Evolutionary conservation across 176 grass and related monocot species (phyloP).

Genomic region (Pharus latifolius): DNA sequence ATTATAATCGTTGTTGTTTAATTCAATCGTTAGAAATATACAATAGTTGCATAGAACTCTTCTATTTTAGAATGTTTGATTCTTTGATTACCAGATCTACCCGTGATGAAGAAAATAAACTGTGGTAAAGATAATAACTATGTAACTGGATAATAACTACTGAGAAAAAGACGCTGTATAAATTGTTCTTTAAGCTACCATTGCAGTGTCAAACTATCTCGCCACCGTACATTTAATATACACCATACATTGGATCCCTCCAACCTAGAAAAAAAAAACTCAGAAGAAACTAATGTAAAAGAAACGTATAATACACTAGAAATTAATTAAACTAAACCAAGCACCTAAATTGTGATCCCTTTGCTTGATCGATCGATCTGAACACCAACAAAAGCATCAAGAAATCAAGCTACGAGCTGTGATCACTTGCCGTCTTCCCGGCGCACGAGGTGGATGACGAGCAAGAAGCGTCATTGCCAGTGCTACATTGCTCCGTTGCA

Average conservation of each 20-base stretch:
- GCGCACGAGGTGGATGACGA: too few relatives aligned
- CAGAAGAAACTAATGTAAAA: not conserved
- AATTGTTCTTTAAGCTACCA: not conserved
- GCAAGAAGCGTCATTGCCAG: not conserved
- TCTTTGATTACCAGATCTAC: too few relatives aligned
- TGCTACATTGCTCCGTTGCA: not conserved
- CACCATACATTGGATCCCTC: not conserved
- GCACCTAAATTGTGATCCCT: not conserved
- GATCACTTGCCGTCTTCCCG: not conserved
- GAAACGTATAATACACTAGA: not conserved
- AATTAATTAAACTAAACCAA: not conserved
- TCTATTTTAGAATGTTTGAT: too few relatives aligned
- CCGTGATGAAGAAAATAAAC: too few relatives aligned
- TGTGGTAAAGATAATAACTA: too few relatives aligned
- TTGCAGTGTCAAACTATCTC: not conserved
- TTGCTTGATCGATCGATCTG: not conserved
- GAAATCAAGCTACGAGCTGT: not conserved
- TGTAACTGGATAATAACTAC: too few relatives aligned
- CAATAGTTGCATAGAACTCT: too few relatives aligned
- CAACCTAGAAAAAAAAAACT: not conserved
- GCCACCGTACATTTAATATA: not conserved
- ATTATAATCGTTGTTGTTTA: too few relatives aligned
- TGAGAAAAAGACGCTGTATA: not conserved
- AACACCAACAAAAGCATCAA: not conserved
- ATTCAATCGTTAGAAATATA: too few relatives aligned